Evolutionary conservation across 2,329 filamentous ascomycete species (phyloP), one percentile per base, ranked within the genome.

Genomic region (Aspergillus sojae): DNA sequence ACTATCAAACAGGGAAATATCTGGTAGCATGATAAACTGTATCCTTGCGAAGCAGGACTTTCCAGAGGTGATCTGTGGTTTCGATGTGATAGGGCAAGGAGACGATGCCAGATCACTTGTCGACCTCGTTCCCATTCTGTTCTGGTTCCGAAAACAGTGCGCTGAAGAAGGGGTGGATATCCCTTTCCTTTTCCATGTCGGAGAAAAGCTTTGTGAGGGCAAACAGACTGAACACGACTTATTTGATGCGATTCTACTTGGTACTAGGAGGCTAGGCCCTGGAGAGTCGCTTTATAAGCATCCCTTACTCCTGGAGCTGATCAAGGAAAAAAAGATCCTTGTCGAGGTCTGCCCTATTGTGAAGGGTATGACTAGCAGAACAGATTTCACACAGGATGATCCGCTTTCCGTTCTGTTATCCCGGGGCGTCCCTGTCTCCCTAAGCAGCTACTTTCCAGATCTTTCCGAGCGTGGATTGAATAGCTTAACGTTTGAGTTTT

Each of bases 101-200:
- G 91, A 96, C 73, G 77, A 85, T 1, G 94, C 93, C 1, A 86
- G 91, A 14, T 85, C 93, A 0, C 85, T 97, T 30, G 84, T 85
- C 34, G 91, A 95, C 68, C 80, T 96, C 4, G 85, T 94, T 0
- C 93, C 94, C 0, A 88, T 96, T 72, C 82, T 98, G 0, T 94
- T 97, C 78, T 97, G 93, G 93, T 97, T 98, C 84, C 89, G 89
- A 67, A 94, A 94, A 77, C 87, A 90, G 70, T 97, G 93, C 75
- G 86, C 87, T 0, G 85, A 91, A 73, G 89, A 93, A 72, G 88
- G 86, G 2, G 86, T 97, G 43, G 88, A 93, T 57, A 88, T 99
- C 11, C 94, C 94, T 0, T 97, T 97, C 82, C 96, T 96, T 82
- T 96, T 98, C 81, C 94, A 97, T 76, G 94, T 94, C 0, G 94